phyloP scores from a whole-genome alignment of 129 eudicot genomes.

The Daucus carota region DH1_v3.0 NC_030386.2:14046501-14047000 shows the following conservation, averaged over 20 bases:
- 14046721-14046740: slow-evolving; percentile 75
- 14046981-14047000: slow-evolving; percentile 70
- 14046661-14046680: slow-evolving; percentile 50
- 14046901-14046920: slow-evolving; percentile 67
- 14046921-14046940: slow-evolving; percentile 68
- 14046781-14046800: slow-evolving; percentile 64
- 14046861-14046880: slow-evolving; percentile 49
- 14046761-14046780: slow-evolving; percentile 54
- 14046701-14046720: slow-evolving; percentile 74
- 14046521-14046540: slow-evolving; percentile 42
- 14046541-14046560: slow-evolving; percentile 64
- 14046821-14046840: slow-evolving; percentile 62
- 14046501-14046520: slow-evolving; percentile 63
- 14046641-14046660: slow-evolving; percentile 45
- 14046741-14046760: slow-evolving; percentile 66
- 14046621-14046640: slow-evolving; percentile 50
- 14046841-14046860: slow-evolving; percentile 53
- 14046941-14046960: slow-evolving; percentile 57
- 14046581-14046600: slow-evolving; percentile 80
- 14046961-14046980: slow-evolving; percentile 54
- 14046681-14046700: slow-evolving; percentile 63
- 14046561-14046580: slow-evolving; percentile 62
- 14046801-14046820: slow-evolving; percentile 85
- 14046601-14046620: slow-evolving; percentile 61
- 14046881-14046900: slow-evolving; percentile 76